These are phyloP conservation scores for Globomyces pollinis-pini DNA, from an alignment of 192 early-diverging fungal genomes.

Conservation along the genomic window DNA sequence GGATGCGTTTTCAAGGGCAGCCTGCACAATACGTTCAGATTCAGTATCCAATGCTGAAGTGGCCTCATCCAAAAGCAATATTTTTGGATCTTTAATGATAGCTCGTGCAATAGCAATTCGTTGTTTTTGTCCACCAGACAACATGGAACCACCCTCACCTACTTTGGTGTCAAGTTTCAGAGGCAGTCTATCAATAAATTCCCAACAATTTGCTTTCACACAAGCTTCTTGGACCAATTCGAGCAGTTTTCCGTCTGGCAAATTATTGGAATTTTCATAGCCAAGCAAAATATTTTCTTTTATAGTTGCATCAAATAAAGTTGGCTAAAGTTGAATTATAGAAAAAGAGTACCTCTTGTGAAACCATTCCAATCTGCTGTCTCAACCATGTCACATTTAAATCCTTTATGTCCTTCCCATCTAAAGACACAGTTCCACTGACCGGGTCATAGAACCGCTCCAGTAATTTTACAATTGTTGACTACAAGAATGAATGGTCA, in stretches of 20 bases:
- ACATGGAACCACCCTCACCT: conserved; percentile 61
- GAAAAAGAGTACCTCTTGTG: conserved; percentile 77
- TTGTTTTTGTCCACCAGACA: conserved; percentile 92
- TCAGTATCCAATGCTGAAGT: conserved; percentile 79
- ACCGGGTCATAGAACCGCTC: conserved; percentile 73
- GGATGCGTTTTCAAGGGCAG: conserved; percentile 69
- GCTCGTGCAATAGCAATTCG: conserved; percentile 93
- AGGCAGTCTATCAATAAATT: conserved; percentile 78
- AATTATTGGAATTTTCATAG: conserved; percentile 45
- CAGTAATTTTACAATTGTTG: conserved; percentile 73
- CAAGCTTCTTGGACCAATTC: conserved; percentile 29
- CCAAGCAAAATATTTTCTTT: conserved; percentile 70
- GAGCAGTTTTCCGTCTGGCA: conserved; percentile 21
- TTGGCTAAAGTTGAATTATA: too few relatives aligned
- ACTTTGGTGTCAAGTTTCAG: conserved; percentile 74
- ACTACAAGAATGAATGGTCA: conserved; percentile 17
- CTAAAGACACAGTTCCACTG: conserved; percentile 55
- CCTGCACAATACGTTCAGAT: conserved; percentile 72
- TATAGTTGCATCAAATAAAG: conserved; percentile 75
- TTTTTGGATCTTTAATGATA: conserved; percentile 76
- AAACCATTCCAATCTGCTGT: conserved; percentile 79
- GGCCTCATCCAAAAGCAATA: conserved; percentile 85
- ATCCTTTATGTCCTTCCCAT: conserved; percentile 67
- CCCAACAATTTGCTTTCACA: conserved; percentile 64
- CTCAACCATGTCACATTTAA: conserved; percentile 78